phyloP scores from a whole-genome alignment of 2,329 filamentous ascomycete species.

The Sarocladiaceae sp. region DNA sequence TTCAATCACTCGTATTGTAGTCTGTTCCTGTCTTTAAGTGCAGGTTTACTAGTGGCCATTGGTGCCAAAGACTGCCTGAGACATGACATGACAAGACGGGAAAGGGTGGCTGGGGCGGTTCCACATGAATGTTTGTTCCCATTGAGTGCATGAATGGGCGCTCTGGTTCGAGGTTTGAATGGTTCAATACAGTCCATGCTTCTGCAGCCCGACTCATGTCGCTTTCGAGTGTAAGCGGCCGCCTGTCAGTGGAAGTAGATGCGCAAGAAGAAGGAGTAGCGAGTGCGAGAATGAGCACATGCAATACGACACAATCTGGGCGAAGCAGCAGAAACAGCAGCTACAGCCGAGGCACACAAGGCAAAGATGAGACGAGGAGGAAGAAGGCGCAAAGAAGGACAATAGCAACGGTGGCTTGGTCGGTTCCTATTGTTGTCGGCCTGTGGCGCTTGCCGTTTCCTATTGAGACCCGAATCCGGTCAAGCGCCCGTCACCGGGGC shows the following conservation, averaged over 20 bases:
- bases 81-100: no score
- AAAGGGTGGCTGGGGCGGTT: neutral
- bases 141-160: neutral
- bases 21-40: no score
- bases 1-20: no score
- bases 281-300: neutral
- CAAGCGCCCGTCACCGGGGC: conserved; percentile 9
- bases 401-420: neutral
- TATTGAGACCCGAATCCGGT: conserved; percentile 11
- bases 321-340: neutral
- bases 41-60: no score
- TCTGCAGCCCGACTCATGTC: neutral
- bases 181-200: no score
- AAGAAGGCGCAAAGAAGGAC: neutral
- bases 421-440: conserved; percentile 8
- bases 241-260: no score
- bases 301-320: neutral
- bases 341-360: no score
- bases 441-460: conserved; percentile 4
- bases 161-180: no score
- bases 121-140: neutral
- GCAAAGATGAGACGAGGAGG: neutral
- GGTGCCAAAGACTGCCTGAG: no score
- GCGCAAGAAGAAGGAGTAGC: neutral
- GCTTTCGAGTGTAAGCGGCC: no score